These are phyloP conservation scores for Quercus gilva DNA, from an alignment of 306 rosid genomes.

Conservation along the genomic window DNA sequence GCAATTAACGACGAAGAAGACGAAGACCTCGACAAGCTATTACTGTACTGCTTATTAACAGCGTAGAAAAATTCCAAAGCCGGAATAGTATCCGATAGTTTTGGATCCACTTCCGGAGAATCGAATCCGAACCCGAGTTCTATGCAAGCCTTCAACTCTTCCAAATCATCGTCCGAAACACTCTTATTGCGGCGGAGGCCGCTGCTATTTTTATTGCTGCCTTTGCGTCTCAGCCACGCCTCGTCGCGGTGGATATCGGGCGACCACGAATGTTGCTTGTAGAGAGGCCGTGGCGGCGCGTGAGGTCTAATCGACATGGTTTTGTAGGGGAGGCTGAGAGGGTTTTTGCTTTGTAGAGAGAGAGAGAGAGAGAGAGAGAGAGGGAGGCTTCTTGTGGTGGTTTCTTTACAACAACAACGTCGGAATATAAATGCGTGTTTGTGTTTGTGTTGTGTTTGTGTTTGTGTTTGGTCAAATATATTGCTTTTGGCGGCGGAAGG, in stretches of 20 bases:
- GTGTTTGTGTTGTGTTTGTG: background rate
- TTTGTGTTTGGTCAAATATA: background rate
- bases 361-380: too few species aligned
- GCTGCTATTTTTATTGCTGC: background rate
- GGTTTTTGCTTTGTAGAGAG: too few species aligned
- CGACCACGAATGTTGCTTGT: constrained; percentile 70
- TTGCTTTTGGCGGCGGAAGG: background rate
- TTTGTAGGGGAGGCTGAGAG: background rate
- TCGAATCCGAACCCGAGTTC: constrained; percentile 75
- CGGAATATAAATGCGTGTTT: background rate
- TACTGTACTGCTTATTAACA: constrained; percentile 44
- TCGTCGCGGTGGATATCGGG: constrained; percentile 68
- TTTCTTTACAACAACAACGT: background rate
- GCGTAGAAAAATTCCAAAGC: constrained; percentile 63
- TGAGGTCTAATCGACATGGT: constrained; percentile 36
- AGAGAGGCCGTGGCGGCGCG: constrained; percentile 41
- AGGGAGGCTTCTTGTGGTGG: background rate
- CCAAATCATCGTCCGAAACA: constrained; percentile 61
- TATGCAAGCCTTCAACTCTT: constrained; percentile 75
- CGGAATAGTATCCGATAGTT: constrained; percentile 51
- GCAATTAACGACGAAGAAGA: constrained; percentile 36
- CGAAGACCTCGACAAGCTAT: constrained; percentile 35
- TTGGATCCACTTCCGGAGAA: constrained; percentile 51
- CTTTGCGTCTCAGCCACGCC: constrained; percentile 67
- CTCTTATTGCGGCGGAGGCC: constrained; percentile 38